Evolutionary conservation across 495 filamentous ascomycete species (phyloP).

Genomic region (Neurospora cerealis): DNA sequence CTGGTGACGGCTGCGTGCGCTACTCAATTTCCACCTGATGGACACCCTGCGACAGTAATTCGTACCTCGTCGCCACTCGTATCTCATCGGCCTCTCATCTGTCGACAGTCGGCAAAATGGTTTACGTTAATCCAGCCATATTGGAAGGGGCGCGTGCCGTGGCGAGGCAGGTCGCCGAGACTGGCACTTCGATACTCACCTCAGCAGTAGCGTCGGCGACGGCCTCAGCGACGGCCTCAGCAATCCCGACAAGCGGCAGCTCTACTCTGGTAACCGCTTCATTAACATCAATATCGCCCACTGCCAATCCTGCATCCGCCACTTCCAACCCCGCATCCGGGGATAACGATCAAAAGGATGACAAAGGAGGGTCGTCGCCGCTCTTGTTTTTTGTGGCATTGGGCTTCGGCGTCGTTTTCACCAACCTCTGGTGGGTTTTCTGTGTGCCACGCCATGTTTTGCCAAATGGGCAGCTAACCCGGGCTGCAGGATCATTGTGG

Average conservation of each 20-base stretch:
- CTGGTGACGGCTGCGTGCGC: background rate
- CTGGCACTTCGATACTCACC: background rate
- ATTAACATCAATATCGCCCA: background rate
- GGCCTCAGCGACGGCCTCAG: background rate
- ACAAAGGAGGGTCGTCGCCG: constrained; percentile 48
- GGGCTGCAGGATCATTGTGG: constrained; percentile 87
- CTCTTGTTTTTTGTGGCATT: constrained; percentile 94
- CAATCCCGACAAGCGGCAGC: background rate
- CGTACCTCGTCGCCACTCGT: constrained; percentile 10
- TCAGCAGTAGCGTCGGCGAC: background rate
- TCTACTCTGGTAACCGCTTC: background rate
- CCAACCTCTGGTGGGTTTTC: constrained; percentile 79
- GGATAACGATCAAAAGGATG: constrained; percentile 7
- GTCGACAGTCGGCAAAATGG: constrained; percentile 15
- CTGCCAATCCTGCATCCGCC: background rate
- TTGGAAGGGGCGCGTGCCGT: constrained; percentile 18
- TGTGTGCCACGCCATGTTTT: background rate
- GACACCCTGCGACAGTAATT: constrained; percentile 15
- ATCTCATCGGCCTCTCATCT: constrained; percentile 1
- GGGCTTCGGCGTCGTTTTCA: constrained; percentile 97
- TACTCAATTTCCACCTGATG: constrained; percentile 13
- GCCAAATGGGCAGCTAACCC: constrained; percentile 18
- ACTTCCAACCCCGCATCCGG: background rate
- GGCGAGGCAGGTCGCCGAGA: constrained; percentile 13
- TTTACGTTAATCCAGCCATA: constrained; percentile 16